Evolutionary conservation across 192 early-diverging fungal species (phyloP).

Genomic region (Coemansia sp.): DNA sequence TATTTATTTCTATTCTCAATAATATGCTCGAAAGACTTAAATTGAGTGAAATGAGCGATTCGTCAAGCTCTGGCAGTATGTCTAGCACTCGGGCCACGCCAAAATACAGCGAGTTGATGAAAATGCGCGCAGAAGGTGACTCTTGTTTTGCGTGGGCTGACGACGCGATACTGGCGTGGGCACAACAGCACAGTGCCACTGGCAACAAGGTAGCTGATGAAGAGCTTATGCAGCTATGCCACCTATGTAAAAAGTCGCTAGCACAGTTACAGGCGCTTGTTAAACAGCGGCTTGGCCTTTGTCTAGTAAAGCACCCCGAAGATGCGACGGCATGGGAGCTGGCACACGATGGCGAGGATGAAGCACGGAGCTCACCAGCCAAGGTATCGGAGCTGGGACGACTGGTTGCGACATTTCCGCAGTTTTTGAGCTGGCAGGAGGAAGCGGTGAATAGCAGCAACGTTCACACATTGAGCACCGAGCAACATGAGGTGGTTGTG

Average conservation of each 20-base stretch:
- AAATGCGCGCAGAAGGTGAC: neutral
- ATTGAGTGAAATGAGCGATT: neutral
- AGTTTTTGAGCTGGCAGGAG: neutral
- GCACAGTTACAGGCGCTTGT: neutral
- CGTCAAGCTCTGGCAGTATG: neutral
- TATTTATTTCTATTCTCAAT: neutral
- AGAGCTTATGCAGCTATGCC: conserved; percentile 4
- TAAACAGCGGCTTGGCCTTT: neutral
- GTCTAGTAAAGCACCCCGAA: neutral
- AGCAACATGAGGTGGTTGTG: neutral
- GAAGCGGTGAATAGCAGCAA: neutral
- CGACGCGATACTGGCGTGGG: conserved; percentile 2
- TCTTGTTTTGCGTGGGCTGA: neutral
- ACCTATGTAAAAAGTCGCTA: neutral
- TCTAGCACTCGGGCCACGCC: neutral
- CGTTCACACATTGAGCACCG: neutral
- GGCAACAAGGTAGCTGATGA: neutral
- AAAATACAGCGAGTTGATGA: neutral
- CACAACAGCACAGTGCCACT: conserved; percentile 7
- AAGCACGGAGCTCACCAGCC: neutral
- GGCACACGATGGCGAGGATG: neutral
- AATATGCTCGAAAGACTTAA: neutral
- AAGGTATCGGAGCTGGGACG: neutral
- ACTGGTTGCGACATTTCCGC: conserved; percentile 7
- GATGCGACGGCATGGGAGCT: neutral